Conservation (phyloP, 1,284 basidiomycete genomes). For the Phylloboletellus chloephorus region DNA sequence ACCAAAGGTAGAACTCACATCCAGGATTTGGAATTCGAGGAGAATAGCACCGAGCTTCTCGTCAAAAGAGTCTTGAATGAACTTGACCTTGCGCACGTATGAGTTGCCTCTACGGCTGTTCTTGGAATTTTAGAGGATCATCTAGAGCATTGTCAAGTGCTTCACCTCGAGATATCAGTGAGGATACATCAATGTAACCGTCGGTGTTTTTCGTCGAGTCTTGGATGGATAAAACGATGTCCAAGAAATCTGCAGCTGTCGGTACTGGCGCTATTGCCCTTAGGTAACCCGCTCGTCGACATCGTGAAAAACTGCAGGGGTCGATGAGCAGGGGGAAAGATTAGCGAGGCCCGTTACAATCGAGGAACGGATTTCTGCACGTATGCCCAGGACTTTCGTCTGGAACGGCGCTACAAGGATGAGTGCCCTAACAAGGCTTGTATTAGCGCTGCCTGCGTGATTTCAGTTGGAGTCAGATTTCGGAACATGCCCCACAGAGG, state of each 20-base stretch:
- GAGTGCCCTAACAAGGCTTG: no score
- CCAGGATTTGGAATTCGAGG: slow-evolving; percentile 94
- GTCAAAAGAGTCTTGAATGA: slow-evolving; percentile 96
- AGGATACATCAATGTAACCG: slow-evolving; percentile 56
- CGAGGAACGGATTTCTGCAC: no score
- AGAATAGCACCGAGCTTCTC: slow-evolving; percentile 95
- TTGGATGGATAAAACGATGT: slow-evolving; percentile 92
- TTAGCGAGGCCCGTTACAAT: no score
- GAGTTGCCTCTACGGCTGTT: slow-evolving; percentile 92
- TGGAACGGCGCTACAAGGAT: no score
- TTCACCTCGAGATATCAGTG: slow-evolving; percentile 2
- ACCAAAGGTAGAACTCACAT: slow-evolving; percentile 50
- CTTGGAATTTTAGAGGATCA: slow-evolving; percentile 98
- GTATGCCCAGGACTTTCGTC: no score
- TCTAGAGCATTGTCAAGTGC: slow-evolving; percentile 39
- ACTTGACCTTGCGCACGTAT: slow-evolving; percentile 99
- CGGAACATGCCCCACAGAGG: no score
- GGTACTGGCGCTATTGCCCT: slow-evolving; percentile 98
- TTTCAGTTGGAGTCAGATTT: no score
- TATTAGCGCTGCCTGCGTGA: no score
- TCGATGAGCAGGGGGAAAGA: slow-evolving; percentile 3
- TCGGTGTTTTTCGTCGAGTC: slow-evolving; percentile 96
- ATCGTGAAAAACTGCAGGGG: slow-evolving; percentile 37
- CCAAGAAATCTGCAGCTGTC: slow-evolving; percentile 90
- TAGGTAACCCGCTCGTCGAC: slow-evolving; percentile 83